Conservation (phyloP, 1,284 basidiomycete genomes). For the Kalmanozyma brasiliensis region DNA sequence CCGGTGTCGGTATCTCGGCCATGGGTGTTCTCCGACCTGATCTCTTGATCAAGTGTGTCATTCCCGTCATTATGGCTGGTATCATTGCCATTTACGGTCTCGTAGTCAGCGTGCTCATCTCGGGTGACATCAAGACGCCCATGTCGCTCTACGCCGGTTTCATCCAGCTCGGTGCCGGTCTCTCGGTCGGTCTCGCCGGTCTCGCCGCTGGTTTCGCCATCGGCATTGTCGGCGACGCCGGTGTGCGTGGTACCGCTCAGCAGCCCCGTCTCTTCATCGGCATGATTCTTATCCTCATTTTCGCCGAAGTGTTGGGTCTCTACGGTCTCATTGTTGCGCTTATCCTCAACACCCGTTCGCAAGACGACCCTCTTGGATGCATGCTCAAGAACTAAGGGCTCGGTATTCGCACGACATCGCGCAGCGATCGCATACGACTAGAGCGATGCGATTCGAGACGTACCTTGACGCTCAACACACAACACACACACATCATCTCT, state of each 20-base stretch:
- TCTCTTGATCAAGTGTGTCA: slow-evolving; percentile 97
- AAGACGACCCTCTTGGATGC: slow-evolving; percentile 58
- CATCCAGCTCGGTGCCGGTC: slow-evolving; percentile 91
- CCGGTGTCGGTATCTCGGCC: slow-evolving; percentile 97
- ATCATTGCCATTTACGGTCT: slow-evolving; percentile 82
- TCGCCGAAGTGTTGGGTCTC: slow-evolving; percentile 90
- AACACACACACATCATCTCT: too few species aligned
- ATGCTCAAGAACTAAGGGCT: slow-evolving; percentile 43
- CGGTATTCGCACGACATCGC: too few species aligned
- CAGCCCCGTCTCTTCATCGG: slow-evolving; percentile 91
- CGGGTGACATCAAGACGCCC: slow-evolving; percentile 70
- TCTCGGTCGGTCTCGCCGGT: slow-evolving; percentile 90
- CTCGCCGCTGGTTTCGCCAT: slow-evolving; percentile 98
- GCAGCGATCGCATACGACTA: neutral
- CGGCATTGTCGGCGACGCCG: slow-evolving; percentile 92
- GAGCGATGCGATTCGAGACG: too few species aligned
- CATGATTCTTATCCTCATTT: slow-evolving; percentile 79
- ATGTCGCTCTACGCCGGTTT: slow-evolving; percentile 82
- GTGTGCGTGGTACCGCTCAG: slow-evolving; percentile 70
- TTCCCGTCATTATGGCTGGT: slow-evolving; percentile 99
- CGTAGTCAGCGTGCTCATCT: slow-evolving; percentile 72
- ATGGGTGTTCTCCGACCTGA: slow-evolving; percentile 95
- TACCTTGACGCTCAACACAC: too few species aligned
- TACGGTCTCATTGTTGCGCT: slow-evolving; percentile 89
- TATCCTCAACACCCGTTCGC: slow-evolving; percentile 78